Evolutionary conservation across 2,329 filamentous ascomycete genomes (phyloP), one percentile per base, ranked within the genome.

Genomic region (Ophiocordyceps robertsii): DNA sequence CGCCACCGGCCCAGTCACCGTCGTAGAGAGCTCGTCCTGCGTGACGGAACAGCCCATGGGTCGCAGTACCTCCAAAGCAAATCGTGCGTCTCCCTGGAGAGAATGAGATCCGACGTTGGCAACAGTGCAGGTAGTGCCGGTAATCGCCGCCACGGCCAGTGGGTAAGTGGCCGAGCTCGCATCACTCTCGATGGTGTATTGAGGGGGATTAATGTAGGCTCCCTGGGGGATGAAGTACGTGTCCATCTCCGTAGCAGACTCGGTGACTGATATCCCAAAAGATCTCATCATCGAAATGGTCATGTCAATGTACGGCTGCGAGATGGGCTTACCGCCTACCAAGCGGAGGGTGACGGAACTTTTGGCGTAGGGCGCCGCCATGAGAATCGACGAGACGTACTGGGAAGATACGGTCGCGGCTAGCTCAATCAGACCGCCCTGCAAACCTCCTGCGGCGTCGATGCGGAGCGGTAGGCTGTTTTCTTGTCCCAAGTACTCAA

Each of bases 371-470:
- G 92, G 92, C 0, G 92, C 92, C 45, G 88, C 93, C 86, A 98
- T 93, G 41, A 98, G 70, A 49, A 98, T 80, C 2, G 90, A 95
- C 0, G 92, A 96, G 32, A 98, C 92, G 57, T 96, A 98, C 64
- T 98, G 92, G n/a, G 92, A 96, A 9, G 92, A 98, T 14, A 96
- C 84, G 36, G 92, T 96, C 1, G 92, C 92, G 11, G 89, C 87
- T 44, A 98, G 73, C 58, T 94, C 84, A 53, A 98, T 95, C 27
- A 83, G 72, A 32, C 92, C 92, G 43, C 89, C 90, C 38, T 79
- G 76, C 51, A 95, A 82, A 4, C 89, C 90, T 39, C 80, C 82
- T 21, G 84, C 83, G 38, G 92, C 88, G 47, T 82, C 75, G 40
- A 98, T 82, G 45, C 80, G 77, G 12, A 98, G 66, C 0, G 92